phyloP scores from a whole-genome alignment of 176 grass and related monocot genomes.

The Hordeum marinum region DNA sequence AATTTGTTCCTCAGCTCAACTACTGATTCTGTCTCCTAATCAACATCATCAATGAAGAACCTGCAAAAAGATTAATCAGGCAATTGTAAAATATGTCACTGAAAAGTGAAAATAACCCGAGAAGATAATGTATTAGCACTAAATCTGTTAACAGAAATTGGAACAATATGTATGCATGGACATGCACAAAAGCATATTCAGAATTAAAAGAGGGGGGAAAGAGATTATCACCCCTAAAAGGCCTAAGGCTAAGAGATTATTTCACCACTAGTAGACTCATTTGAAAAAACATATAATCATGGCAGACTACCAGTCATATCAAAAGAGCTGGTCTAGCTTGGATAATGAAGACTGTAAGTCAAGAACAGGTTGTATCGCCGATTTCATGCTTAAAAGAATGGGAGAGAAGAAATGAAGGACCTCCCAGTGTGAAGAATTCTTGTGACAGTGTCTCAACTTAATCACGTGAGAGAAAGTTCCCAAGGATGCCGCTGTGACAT shows the following conservation, averaged over 20 bases:
- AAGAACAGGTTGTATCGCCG: not conserved
- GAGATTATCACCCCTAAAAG: not conserved
- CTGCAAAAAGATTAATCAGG: slow-evolving; percentile 28
- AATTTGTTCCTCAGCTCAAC: slow-evolving; percentile 52
- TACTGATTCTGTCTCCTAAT: slow-evolving; percentile 48
- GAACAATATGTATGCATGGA: not conserved
- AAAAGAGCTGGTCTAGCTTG: not conserved
- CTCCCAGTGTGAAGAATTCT: not conserved
- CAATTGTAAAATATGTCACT: slow-evolving; percentile 4
- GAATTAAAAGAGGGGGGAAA: not conserved
- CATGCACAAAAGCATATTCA: not conserved
- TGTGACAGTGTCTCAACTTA: not conserved
- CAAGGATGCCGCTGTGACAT: not conserved
- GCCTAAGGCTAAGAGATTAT: not conserved
- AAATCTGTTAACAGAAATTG: slow-evolving; percentile 5
- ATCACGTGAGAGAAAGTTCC: not conserved
- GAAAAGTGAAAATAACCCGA: not conserved
- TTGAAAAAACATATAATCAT: not conserved
- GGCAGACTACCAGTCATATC: not conserved
- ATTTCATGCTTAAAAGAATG: not conserved
- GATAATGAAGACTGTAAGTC: not conserved
- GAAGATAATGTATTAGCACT: not conserved
- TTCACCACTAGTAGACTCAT: not conserved
- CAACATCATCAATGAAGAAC: slow-evolving; percentile 55
- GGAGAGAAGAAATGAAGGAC: not conserved